Conservation (phyloP, 345 rosid species). For the Durio zibethinus region DNA sequence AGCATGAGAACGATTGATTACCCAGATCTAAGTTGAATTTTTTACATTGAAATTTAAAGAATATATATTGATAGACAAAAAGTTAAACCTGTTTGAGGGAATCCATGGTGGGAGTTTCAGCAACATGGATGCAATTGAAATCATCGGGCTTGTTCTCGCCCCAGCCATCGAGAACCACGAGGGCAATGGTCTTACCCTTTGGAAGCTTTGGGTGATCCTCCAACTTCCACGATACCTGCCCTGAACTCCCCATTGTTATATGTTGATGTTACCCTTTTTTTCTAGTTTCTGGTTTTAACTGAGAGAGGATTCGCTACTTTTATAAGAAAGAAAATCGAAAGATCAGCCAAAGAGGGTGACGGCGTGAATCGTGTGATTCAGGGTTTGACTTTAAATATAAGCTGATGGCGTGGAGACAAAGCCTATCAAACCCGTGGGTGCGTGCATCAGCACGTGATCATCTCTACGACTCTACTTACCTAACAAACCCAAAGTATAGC, state of each 20-base stretch:
- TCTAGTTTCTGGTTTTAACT: background rate
- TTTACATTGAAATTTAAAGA: background rate
- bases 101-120: slow-evolving; percentile 90
- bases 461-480: background rate
- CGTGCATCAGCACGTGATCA: background rate
- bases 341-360: background rate
- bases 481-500: too few relatives aligned
- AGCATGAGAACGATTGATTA: background rate
- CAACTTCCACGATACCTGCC: slow-evolving; percentile 44
- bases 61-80: background rate
- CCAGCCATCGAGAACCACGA: slow-evolving; percentile 97
- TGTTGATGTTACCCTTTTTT: background rate
- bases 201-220: slow-evolving; percentile 80
- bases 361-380: background rate
- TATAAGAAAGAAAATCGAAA: background rate
- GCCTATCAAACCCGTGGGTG: background rate
- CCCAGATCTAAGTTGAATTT: background rate
- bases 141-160: slow-evolving; percentile 83
- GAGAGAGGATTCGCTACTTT: background rate
- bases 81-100: slow-evolving; percentile 66
- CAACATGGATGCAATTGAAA: slow-evolving; percentile 86
- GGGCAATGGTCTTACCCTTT: slow-evolving; percentile 67
- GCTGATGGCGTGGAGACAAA: slow-evolving; percentile 1
- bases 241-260: slow-evolving; percentile 47
- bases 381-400: background rate